Evolutionary conservation across 1,284 basidiomycete genomes (phyloP).

Genomic region (Heliocybe sulcata): DNA sequence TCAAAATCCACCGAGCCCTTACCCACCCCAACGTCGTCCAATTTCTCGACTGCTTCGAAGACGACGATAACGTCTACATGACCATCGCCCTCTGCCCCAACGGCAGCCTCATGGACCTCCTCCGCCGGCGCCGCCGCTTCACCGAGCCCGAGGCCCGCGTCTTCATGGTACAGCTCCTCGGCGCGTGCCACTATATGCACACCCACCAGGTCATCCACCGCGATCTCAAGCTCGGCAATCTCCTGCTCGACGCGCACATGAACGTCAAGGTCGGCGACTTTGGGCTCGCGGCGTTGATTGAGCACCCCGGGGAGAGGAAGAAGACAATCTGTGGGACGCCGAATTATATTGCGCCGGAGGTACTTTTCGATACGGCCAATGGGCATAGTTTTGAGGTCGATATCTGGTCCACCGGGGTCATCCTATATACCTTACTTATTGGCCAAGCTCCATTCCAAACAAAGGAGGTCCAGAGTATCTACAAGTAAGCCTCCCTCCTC

Average conservation of each 20-base stretch:
- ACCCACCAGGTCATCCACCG: slow-evolving; percentile 93
- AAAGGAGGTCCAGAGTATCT: slow-evolving; percentile 93
- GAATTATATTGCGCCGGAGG: slow-evolving; percentile 98
- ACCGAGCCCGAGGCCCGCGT: slow-evolving; percentile 91
- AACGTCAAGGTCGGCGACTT: slow-evolving; percentile 98
- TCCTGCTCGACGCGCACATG: slow-evolving; percentile 91
- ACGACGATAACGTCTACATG: slow-evolving; percentile 95
- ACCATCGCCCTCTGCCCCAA: slow-evolving; percentile 89
- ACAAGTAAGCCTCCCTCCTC: slow-evolving; percentile 51
- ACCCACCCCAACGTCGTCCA: slow-evolving; percentile 90
- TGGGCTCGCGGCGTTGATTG: slow-evolving; percentile 93
- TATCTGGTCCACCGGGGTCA: slow-evolving; percentile 97
- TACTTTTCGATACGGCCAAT: slow-evolving; percentile 91
- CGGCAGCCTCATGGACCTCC: slow-evolving; percentile 88
- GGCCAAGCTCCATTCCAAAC: slow-evolving; percentile 98
- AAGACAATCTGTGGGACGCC: slow-evolving; percentile 99
- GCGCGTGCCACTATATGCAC: slow-evolving; percentile 97
- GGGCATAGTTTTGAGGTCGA: slow-evolving; percentile 99
- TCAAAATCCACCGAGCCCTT: slow-evolving; percentile 93
- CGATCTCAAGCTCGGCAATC: slow-evolving; percentile 92
- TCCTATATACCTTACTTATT: slow-evolving; percentile 90
- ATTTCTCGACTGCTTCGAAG: slow-evolving; percentile 95
- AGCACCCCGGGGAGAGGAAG: slow-evolving; percentile 93
- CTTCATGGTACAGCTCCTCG: slow-evolving; percentile 92
- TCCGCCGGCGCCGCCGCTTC: slow-evolving; percentile 83